Percentiles rank a stretch among this genome's conserved stretches.
These are phyloP conservation scores for Russula griseocarnosa DNA, from an alignment of 768 basidiomycete species.

Conservation along the genomic window DNA sequence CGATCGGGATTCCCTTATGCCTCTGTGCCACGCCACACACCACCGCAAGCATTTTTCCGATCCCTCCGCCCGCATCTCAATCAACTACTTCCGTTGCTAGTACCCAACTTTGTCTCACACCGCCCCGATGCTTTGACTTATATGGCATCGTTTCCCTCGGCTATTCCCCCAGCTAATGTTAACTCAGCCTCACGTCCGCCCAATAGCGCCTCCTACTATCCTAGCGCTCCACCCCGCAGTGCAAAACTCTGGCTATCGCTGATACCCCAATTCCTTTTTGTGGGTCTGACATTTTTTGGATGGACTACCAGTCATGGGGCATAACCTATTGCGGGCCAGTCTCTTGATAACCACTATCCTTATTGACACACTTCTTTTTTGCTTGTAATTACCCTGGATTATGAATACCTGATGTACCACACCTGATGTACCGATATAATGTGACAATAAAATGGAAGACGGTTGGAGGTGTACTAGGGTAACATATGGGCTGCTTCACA, in stretches of 20 bases:
- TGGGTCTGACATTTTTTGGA: background rate
- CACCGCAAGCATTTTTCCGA: background rate
- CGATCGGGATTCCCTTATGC: slow-evolving; percentile 22
- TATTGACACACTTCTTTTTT: background rate
- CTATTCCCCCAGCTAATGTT: slow-evolving; percentile 12
- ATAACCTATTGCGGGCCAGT: background rate
- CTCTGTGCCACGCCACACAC: background rate
- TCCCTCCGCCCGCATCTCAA: background rate
- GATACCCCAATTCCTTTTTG: background rate
- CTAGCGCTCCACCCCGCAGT: background rate
- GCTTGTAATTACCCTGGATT: background rate
- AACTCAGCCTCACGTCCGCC: slow-evolving; percentile 15
- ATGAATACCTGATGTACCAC: slow-evolving; percentile 11
- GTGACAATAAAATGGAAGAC: background rate
- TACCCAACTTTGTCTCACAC: slow-evolving; percentile 1
- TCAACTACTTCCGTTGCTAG: slow-evolving; percentile 3
- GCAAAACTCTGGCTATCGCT: slow-evolving; percentile 9
- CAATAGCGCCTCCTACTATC: slow-evolving; percentile 6
- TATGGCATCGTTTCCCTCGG: slow-evolving; percentile 6
- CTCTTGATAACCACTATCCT: slow-evolving; percentile 2
- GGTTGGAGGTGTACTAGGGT: background rate
- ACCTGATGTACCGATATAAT: background rate
- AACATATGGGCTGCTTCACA: background rate
- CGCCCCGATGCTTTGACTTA: background rate
- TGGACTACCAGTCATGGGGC: background rate